Base-by-base conservation (phyloP, 2,329 filamentous ascomycete genomes). In the Fusarium buxicola region DNA sequence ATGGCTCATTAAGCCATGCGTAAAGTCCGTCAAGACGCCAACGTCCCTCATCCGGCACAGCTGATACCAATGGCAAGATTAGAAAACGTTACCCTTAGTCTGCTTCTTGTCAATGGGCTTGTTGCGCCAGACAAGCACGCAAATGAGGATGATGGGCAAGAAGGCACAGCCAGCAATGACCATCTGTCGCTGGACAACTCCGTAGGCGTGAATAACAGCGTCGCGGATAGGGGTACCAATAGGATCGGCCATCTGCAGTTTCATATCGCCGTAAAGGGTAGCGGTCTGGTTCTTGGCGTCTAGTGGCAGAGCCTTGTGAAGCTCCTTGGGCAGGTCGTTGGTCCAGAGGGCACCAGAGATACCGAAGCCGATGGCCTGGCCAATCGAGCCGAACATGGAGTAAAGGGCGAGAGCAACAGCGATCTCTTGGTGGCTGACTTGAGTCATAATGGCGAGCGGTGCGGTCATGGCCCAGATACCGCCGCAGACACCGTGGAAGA, bases 121-220 rank as follows among this genome's bases (percentile, higher is more conserved):
- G 63, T 84, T 78, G 59, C 86, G 80, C 68, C 74, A 78, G 55
- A 84, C 80, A 71, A 83, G 71, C 1, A 78, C 72, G 66, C 77
- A 81, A 6, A 79, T 63, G 31, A 76, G 66, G 3, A 68, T 66
- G 15, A 78, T 28, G 1, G 64, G 70, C 59, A 76, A 71, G 21
- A 77, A 65, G 3, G 70, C 73, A 2, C 72, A 74, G 2, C 75
- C 75, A 2, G 75, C 73, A 16, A 75, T 73, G 18, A 84, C 71
- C 80, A 85, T 82, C 32, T 76, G 71, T 44, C 76, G 76, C 74
- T 84, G 82, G 1, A 81, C 79, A 58, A 83, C 80, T 4, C 76
- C 80, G 58, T 90, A 90, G 0, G 87, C 83, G 9, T 78, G 69
- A 66, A 88, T 83, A 69, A 89, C 87, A 1, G 80, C 87, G n/a